These are phyloP conservation scores for Xylariales sp. DNA, from an alignment of 2,329 filamentous ascomycete species.

Conservation along the genomic window DNA sequence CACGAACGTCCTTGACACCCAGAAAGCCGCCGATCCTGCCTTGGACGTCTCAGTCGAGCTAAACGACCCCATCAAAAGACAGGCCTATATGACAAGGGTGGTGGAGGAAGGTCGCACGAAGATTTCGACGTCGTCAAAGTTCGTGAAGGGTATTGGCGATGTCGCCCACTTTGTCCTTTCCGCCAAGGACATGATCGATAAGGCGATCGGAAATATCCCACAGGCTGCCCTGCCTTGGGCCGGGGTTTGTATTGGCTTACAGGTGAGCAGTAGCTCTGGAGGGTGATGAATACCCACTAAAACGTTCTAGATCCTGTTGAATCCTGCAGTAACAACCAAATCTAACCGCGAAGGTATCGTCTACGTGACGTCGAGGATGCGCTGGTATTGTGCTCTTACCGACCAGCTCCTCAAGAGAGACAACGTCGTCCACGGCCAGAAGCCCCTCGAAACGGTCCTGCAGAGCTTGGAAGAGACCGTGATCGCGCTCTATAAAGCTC, in stretches of 20 bases:
- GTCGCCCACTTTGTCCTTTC: not conserved
- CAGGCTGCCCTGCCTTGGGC: not conserved
- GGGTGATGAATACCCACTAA: not conserved
- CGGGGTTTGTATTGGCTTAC: not conserved
- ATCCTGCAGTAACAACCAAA: not conserved
- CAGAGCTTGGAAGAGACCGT: not conserved
- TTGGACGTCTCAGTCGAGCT: not conserved
- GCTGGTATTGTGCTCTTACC: not conserved
- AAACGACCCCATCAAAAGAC: not conserved
- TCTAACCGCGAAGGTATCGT: not conserved
- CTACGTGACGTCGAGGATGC: not conserved
- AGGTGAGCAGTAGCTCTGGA: not conserved
- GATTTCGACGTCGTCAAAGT: not conserved
- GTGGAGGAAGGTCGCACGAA: not conserved
- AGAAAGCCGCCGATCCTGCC: not conserved
- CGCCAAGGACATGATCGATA: not conserved
- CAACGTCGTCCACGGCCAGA: not conserved
- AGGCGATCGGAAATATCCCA: not conserved
- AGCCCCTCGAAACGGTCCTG: not conserved
- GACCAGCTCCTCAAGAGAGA: not conserved
- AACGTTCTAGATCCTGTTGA: not conserved
- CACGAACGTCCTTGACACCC: not conserved
- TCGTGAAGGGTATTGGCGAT: not conserved
- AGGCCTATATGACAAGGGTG: not conserved
- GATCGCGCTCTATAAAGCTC: not conserved